A percentile compares a stretch with the other conserved stretches of the same genome.
These are phyloP conservation scores for Verticillium zaregamsianum DNA, from an alignment of 2,329 filamentous ascomycete genomes.

Conservation along the genomic window DNA sequence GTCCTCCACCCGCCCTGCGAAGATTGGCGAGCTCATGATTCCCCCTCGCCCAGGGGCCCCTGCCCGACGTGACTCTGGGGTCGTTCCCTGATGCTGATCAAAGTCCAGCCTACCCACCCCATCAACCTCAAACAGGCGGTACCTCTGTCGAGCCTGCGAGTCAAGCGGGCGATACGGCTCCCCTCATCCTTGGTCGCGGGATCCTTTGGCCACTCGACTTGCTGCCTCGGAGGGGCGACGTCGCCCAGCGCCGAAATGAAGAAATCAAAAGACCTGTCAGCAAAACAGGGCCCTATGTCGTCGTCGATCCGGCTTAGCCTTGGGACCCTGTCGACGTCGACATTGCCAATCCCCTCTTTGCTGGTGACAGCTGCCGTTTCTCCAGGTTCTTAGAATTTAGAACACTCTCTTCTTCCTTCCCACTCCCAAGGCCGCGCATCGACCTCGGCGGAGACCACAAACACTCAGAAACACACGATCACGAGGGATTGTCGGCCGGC, in stretches of 20 bases:
- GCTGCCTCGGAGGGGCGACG: not conserved
- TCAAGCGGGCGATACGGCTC: not conserved
- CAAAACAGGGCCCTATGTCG: not conserved
- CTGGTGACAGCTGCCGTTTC: not conserved
- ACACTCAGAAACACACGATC: slow-evolving; percentile 8
- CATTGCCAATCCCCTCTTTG: not conserved
- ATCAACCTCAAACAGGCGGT: slow-evolving; percentile 48
- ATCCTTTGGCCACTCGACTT: not conserved
- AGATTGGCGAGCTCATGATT: not conserved
- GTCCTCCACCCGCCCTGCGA: not conserved
- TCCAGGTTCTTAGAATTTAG: not conserved
- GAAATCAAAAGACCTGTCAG: not conserved
- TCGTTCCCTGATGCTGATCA: slow-evolving; percentile 35
- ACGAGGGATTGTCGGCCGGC: slow-evolving; percentile 12
- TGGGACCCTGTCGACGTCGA: not conserved
- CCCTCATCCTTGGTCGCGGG: not conserved
- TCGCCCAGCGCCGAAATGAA: not conserved
- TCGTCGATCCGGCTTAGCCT: not conserved
- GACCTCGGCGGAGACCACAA: slow-evolving; percentile 5
- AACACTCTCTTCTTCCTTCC: slow-evolving; percentile 4
- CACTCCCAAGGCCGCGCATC: slow-evolving; percentile 7
- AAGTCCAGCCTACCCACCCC: slow-evolving; percentile 39
- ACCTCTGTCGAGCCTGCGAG: slow-evolving; percentile 8
- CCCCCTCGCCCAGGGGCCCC: not conserved
- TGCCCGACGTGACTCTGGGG: slow-evolving; percentile 2